phyloP scores from a whole-genome alignment of 1,139 yeast species.

The Oligophagozyma castellii region DNA sequence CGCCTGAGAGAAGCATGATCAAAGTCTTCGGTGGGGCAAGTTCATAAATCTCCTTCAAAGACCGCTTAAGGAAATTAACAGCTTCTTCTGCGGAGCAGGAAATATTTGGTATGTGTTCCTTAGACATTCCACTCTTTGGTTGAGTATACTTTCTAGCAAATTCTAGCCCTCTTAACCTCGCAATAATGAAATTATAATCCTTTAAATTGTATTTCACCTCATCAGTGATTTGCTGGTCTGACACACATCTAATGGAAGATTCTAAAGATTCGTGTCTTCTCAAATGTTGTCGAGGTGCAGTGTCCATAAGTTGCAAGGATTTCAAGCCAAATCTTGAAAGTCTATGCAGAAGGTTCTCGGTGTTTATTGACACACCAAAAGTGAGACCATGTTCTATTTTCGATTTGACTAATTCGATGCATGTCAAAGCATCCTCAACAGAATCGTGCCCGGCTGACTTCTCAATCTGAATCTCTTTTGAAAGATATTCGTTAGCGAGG shows the following conservation, averaged over 20 bases:
- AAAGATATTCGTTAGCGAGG: conserved; percentile 43
- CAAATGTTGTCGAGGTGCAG: conserved; percentile 10
- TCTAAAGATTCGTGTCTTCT: conserved; percentile 13
- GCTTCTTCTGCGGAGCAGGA: too few species aligned
- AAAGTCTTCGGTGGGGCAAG: conserved; percentile 45
- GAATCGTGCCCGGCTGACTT: conserved; percentile 67
- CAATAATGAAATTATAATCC: conserved; percentile 36
- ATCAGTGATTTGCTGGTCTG: conserved; percentile 48
- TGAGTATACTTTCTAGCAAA: conserved; percentile 23
- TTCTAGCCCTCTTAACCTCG: conserved; percentile 49
- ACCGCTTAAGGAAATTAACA: too few species aligned
- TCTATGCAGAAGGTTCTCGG: conserved; percentile 29
- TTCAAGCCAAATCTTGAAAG: conserved; percentile 25
- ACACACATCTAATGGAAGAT: conserved; percentile 30
- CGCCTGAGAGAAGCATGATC: conserved; percentile 47
- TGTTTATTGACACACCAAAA: conserved; percentile 44
- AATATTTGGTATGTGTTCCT: too few species aligned
- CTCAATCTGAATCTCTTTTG: conserved; percentile 48
- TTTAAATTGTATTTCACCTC: conserved; percentile 27
- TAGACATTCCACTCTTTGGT: conserved; percentile 8
- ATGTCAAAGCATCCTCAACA: conserved; percentile 70
- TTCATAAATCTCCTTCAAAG: conserved; percentile 37
- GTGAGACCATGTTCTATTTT: conserved; percentile 53
- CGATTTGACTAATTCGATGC: conserved; percentile 60
- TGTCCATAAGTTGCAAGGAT: conserved; percentile 29